Evolutionary conservation across 2,329 filamentous ascomycete genomes (phyloP), one percentile per base, ranked within the genome.

Genomic region (Hypoxylon rubiginosum): DNA sequence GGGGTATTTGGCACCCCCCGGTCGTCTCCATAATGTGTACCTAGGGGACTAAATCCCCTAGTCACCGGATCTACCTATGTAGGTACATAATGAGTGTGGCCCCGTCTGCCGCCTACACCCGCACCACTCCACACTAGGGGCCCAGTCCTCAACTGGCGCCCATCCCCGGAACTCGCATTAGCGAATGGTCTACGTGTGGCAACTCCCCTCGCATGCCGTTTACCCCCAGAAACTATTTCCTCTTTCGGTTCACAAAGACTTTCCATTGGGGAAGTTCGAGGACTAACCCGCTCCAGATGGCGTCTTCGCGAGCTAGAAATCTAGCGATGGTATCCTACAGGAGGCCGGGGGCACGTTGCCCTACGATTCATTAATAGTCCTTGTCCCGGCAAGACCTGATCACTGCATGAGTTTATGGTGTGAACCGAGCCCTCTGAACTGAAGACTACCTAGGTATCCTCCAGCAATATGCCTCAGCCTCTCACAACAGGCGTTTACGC

Each of bases 51-150:
- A 43, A 17, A 43, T n/a, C 39, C 39, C 39, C 39, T 43, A n/a
- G n/a, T n/a, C n/a, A n/a, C n/a, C n/a, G n/a, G n/a, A n/a, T n/a
- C n/a, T n/a, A n/a, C n/a, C n/a, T n/a, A n/a, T n/a, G n/a, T n/a
- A n/a, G n/a, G n/a, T n/a, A n/a, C n/a, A n/a, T n/a, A n/a, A n/a
- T n/a, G n/a, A n/a, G n/a, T n/a, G n/a, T n/a, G 2, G 43, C 43
- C 43, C 43, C 43, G 13, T 46, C 19, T 24, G 43, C 43, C 43
- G 43, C 43, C 43, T 46, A 46, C 21, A 46, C 43, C 43, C 19
- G 43, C 43, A 24, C 9, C n/a, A 46, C 17, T 24, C 17, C 17
- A 24, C 17, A 11, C 21, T 19, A 45, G 43, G 43, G 43, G 43
- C 8, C 6, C 43, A 24, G n/a, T 46, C 21, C 17, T 11, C 24